Base-by-base conservation (phyloP, 352 stramenopile genomes). In the Phytopythium helicoides region DNA sequence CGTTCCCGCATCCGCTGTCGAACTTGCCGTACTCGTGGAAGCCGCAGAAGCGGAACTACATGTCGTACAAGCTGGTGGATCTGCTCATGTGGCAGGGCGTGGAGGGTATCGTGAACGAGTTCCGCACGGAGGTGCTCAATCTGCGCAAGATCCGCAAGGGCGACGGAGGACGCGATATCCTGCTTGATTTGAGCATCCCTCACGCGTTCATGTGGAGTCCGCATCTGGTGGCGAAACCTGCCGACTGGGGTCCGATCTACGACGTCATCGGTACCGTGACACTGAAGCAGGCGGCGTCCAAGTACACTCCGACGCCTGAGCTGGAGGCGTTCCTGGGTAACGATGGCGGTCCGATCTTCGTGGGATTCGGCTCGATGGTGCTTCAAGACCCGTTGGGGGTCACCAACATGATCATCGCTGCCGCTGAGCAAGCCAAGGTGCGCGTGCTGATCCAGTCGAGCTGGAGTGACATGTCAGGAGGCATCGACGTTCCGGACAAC, bases 301-400 rank as follows among this genome's bases (percentile, higher is more conserved):
- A 58, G 23, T 71, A 71, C 47, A 64, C 46, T 16, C 69, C 56
- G 26, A 62, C 26, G 28, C 54, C 7, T 46, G 47, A 60, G 45
- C 64, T 55, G 6, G 55, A 47, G 25, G 45, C 54, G 3, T 86
- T 86, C 36, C 50, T 81, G 2, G 52, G 66, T 0, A 51, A 36
- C 15, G 70, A 86, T 5, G 57, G 56, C 15, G 76, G 77, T 4
- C 89, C 92, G 0, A 89, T 98, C 45, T 98, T 97, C 55, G 81
- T 98, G 14, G 93, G 93, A 0, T 98, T 98, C 66, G 93, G 93
- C 5, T 91, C 69, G 21, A 97, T 98, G 90, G 76, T 98, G 1
- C 74, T 98, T 23, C 63, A 84, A 21, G 71, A 98, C 39, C 73
- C 88, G 0, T 22, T 67, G 19, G 69, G 81, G 2, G 78, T 73